Evolutionary conservation across 495 filamentous ascomycete species (phyloP).

Genomic region (Penicillium longicatenatum): DNA sequence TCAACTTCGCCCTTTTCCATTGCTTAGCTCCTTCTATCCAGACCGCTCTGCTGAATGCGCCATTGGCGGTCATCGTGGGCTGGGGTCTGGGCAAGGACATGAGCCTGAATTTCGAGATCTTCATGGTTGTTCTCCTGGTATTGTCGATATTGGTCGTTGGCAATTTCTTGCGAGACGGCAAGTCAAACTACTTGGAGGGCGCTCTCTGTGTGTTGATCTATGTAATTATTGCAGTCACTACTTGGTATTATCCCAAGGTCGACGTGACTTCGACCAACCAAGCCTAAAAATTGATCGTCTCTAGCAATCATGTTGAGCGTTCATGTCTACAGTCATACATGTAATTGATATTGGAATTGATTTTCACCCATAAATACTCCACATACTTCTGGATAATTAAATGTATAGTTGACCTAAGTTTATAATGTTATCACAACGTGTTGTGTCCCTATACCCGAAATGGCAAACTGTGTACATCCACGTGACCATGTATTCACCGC

Average conservation of each 20-base stretch:
- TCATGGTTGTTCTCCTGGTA: slow-evolving; percentile 85
- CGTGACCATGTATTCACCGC: slow-evolving; percentile 11
- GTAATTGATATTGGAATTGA: background rate
- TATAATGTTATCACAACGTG: background rate
- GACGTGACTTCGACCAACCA: slow-evolving; percentile 28
- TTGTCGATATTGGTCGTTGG: slow-evolving; percentile 84
- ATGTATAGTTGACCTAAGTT: background rate
- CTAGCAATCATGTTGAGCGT: background rate
- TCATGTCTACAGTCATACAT: background rate
- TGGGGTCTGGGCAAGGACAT: slow-evolving; percentile 76
- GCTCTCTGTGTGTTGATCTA: slow-evolving; percentile 67
- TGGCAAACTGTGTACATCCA: slow-evolving; percentile 14
- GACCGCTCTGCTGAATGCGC: slow-evolving; percentile 86
- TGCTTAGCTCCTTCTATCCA: slow-evolving; percentile 87
- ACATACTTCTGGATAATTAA: background rate
- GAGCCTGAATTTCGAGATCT: slow-evolving; percentile 84
- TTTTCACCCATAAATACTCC: background rate
- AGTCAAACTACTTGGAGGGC: slow-evolving; percentile 81
- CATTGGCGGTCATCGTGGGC: slow-evolving; percentile 79
- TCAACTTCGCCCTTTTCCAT: slow-evolving; percentile 88
- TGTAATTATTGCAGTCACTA: slow-evolving; percentile 55
- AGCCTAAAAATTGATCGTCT: slow-evolving; percentile 3
- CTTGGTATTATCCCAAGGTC: slow-evolving; percentile 52
- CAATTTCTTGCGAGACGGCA: slow-evolving; percentile 77
- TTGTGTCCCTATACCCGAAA: background rate